Conservation (phyloP, 225 moss, liverwort and hornwort species). For the Thuidium tamariscinum region DNA sequence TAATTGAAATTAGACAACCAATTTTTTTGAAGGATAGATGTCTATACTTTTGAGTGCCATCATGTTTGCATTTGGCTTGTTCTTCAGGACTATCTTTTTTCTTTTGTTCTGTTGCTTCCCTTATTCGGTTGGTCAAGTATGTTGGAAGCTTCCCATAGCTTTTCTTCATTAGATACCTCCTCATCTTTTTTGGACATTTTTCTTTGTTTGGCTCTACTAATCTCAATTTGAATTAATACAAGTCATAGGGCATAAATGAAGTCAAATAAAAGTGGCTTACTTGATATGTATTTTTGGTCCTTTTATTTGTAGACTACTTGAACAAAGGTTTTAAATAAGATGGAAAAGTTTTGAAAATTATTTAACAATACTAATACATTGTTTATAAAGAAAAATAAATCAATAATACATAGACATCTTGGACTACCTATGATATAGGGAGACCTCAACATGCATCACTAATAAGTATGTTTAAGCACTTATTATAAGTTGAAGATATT, state of each 20-base stretch:
- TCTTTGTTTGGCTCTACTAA: not conserved
- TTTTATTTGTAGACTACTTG: not conserved
- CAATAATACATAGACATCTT: not conserved
- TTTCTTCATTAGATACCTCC: conserved; percentile 24
- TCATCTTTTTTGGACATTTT: conserved; percentile 17
- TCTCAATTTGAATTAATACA: not conserved
- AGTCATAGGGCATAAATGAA: not conserved
- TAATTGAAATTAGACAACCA: not conserved
- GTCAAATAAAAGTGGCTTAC: not conserved
- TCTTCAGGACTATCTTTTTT: conserved; percentile 7
- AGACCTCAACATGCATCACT: no score
- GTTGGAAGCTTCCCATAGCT: conserved; percentile 19
- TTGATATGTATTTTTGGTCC: not conserved
- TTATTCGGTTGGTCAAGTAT: conserved; percentile 4
- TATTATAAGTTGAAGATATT: not conserved
- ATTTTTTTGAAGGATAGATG: no score
- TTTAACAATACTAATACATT: not conserved
- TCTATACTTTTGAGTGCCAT: conserved; percentile 15
- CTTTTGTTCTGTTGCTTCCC: not conserved
- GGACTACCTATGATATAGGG: not conserved
- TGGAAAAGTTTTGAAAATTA: accelerated
- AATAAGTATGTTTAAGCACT: no score
- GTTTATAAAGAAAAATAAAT: not conserved
- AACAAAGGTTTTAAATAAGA: not conserved
- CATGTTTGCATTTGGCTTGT: conserved; percentile 6